phyloP scores from a whole-genome alignment of 192 early-diverging fungal genomes.

The Mortierella hygrophila region DNA sequence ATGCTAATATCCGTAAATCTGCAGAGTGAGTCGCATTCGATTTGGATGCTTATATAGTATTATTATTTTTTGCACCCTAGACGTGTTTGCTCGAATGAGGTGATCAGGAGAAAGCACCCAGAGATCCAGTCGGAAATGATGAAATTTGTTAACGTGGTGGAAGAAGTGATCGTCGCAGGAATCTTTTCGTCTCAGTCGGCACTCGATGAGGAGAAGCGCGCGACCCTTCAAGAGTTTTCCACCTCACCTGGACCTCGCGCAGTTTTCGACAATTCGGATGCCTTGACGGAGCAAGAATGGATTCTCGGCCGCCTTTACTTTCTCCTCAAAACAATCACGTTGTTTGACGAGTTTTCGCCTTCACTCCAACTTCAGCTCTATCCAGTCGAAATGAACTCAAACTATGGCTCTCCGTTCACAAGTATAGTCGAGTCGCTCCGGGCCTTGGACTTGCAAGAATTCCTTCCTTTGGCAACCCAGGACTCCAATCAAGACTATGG shows the following conservation, averaged over 20 bases:
- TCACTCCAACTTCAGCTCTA: conserved; percentile 34
- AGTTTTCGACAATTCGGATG: background rate
- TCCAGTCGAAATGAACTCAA: background rate
- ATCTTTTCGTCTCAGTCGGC: background rate
- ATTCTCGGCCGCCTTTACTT: conserved; percentile 31
- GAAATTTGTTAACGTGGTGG: conserved; percentile 22
- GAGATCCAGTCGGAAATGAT: conserved; percentile 17
- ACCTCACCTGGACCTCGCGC: conserved; percentile 15
- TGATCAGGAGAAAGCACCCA: conserved; percentile 20
- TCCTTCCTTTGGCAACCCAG: background rate
- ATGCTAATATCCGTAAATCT: background rate
- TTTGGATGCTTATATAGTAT: background rate
- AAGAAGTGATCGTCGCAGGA: conserved; percentile 21
- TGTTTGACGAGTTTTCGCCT: conserved; percentile 33
- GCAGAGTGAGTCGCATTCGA: background rate
- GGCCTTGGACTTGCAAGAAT: conserved; percentile 6
- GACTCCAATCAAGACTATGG: conserved; percentile 4
- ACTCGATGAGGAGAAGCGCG: conserved; percentile 12
- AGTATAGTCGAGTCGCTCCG: conserved; percentile 16
- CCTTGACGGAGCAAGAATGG: conserved; percentile 40
- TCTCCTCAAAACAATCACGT: conserved; percentile 21
- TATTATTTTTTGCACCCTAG: background rate
- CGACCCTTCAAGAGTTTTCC: conserved; percentile 23
- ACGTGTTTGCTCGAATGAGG: conserved; percentile 24
- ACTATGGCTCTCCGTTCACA: background rate